These are phyloP conservation scores for Globisporangium canariense DNA, from an alignment of 352 stramenopile genomes.

Conservation along the genomic window DNA sequence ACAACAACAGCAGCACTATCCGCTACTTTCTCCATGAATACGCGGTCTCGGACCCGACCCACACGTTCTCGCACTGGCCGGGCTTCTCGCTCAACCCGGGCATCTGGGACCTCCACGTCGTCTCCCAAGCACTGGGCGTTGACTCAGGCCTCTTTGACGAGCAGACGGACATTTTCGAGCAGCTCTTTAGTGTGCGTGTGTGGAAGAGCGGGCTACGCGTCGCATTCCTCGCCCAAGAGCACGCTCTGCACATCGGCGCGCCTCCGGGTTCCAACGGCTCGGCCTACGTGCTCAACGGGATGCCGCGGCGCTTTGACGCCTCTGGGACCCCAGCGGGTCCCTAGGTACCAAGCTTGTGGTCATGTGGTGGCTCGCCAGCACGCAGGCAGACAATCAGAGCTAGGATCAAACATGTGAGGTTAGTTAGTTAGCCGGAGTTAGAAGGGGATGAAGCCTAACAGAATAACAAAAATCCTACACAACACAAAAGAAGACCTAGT, in stretches of 20 bases:
- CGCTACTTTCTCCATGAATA: constrained; percentile 57
- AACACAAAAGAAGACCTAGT: neutral
- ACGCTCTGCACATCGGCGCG: constrained; percentile 26
- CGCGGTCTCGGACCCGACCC: constrained; percentile 26
- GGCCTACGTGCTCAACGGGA: constrained; percentile 42
- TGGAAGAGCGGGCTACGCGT: constrained; percentile 30
- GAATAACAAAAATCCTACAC: too few relatives aligned
- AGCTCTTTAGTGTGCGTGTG: constrained; percentile 26
- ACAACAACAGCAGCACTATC: neutral
- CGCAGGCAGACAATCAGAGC: too few relatives aligned
- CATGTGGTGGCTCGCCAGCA: too few relatives aligned
- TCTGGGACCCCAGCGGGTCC: neutral
- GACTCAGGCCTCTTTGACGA: constrained; percentile 21
- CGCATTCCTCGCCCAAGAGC: constrained; percentile 18
- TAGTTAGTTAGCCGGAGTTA: neutral
- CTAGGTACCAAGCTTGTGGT: neutral
- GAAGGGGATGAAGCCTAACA: too few relatives aligned
- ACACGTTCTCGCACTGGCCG: constrained; percentile 53
- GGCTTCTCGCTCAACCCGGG: constrained; percentile 65
- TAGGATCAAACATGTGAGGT: neutral
- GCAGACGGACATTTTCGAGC: constrained; percentile 33
- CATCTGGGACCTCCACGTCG: constrained; percentile 38
- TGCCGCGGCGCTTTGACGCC: constrained; percentile 32
- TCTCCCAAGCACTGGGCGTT: constrained; percentile 6
- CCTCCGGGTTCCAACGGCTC: constrained; percentile 28